phyloP scores from a whole-genome alignment of 306 rosid species.

The Cucumis hystrix region DNA sequence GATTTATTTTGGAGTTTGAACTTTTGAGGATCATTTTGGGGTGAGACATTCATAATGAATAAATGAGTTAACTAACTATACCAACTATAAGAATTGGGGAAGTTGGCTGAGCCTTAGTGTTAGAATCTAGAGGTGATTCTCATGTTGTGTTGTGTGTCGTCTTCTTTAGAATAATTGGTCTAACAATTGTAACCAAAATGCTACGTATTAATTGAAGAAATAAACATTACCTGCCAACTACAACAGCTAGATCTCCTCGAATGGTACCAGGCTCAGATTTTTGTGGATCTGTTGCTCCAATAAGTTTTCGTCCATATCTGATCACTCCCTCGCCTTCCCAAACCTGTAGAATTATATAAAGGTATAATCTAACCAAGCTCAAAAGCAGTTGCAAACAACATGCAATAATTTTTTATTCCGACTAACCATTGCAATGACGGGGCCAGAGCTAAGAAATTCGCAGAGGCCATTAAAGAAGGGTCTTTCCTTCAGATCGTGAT shows the following conservation, averaged over 20 bases:
- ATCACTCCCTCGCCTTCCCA: slow-evolving; percentile 99
- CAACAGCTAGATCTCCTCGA: slow-evolving; percentile 89
- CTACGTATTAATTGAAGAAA: not conserved
- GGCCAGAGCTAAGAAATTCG: slow-evolving; percentile 89
- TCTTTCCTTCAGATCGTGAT: slow-evolving; percentile 77
- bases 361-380: not conserved
- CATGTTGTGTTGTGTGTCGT: not conserved
- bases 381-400: not conserved
- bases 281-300: slow-evolving; percentile 96
- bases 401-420: slow-evolving; percentile 7
- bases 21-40: not conserved
- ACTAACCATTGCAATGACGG: slow-evolving; percentile 91
- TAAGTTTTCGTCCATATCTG: slow-evolving; percentile 73
- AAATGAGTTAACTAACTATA: not conserved
- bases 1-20: too few relatives aligned
- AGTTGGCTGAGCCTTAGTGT: not conserved
- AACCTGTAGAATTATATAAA: slow-evolving; percentile 32
- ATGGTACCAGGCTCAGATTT: slow-evolving; percentile 96
- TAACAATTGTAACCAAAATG: not conserved
- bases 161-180: not conserved
- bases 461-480: slow-evolving; percentile 89
- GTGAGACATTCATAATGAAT: not conserved
- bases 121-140: not conserved
- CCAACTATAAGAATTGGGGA: not conserved
- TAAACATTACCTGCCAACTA: slow-evolving; percentile 72